Conservation (phyloP, 805 yeast species). For the Debaryomyces tyrocola region DNA sequence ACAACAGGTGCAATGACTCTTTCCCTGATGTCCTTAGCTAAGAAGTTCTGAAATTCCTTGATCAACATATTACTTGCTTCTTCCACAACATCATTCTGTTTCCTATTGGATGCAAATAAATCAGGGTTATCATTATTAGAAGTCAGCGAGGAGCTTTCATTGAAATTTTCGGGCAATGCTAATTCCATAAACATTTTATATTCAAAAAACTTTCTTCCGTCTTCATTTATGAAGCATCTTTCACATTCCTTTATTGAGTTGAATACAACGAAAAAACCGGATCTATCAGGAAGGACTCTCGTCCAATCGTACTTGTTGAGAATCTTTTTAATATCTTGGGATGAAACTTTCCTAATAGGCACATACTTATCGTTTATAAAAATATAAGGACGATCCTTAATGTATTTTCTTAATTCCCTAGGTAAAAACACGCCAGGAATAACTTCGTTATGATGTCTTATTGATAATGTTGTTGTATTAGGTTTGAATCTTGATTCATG, state of each 20-base stretch:
- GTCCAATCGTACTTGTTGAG: conserved; percentile 65
- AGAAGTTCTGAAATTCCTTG: conserved; percentile 61
- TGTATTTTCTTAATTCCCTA: conserved; percentile 44
- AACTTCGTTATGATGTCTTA: conserved; percentile 28
- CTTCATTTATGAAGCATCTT: conserved; percentile 58
- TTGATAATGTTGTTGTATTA: conserved; percentile 36
- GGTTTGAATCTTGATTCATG: conserved; percentile 17
- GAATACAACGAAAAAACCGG: conserved; percentile 75
- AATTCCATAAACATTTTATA: conserved; percentile 59
- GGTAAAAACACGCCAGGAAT: conserved; percentile 46
- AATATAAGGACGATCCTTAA: conserved; percentile 59
- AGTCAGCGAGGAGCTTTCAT: conserved; percentile 1
- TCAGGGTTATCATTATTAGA: conserved; percentile 10
- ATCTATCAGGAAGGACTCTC: conserved; percentile 57
- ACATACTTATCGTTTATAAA: conserved; percentile 52
- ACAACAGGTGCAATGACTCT: conserved; percentile 70
- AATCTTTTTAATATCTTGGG: conserved; percentile 58
- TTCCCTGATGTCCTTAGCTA: conserved; percentile 72
- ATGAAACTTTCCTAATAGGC: conserved; percentile 46
- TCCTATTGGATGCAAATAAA: conserved; percentile 8
- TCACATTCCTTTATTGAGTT: conserved; percentile 58
- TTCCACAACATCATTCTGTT: conserved; percentile 40
- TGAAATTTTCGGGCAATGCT: conserved; percentile 47
- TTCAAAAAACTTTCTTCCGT: conserved; percentile 52
- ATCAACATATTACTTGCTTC: conserved; percentile 60